phyloP scores from a whole-genome alignment of 352 stramenopile species.

The Pythium folliculosum region DNA sequence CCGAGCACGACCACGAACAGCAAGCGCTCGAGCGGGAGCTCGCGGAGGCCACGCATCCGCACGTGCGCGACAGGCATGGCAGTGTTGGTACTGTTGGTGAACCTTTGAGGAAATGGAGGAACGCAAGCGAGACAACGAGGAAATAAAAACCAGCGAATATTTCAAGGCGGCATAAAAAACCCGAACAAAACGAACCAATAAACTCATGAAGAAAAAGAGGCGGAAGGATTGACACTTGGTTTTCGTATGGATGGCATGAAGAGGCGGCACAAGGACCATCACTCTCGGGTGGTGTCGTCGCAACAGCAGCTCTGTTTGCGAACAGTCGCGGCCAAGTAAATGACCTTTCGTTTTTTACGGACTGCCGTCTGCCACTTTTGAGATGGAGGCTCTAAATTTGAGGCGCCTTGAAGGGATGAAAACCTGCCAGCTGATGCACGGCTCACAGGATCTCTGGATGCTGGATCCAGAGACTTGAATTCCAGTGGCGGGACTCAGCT shows the following conservation, averaged over 20 bases:
- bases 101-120: background rate
- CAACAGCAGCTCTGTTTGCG: background rate
- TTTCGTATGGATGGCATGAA: slow-evolving; percentile 7
- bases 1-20: slow-evolving; percentile 57
- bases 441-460: background rate
- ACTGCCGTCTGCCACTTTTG: background rate
- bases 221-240: slow-evolving; percentile 8
- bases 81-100: background rate
- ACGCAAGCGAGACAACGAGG: background rate
- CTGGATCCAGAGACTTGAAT: background rate
- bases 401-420: slow-evolving; percentile 9
- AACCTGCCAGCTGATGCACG: background rate
- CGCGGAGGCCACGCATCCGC: slow-evolving; percentile 26
- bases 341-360: slow-evolving; percentile 7
- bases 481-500: too few species aligned
- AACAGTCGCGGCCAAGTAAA: slow-evolving; percentile 13
- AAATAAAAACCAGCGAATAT: slow-evolving; percentile 10
- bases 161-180: slow-evolving; percentile 15
- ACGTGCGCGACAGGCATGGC: slow-evolving; percentile 10
- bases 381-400: too few species aligned
- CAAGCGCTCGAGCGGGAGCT: slow-evolving; percentile 46
- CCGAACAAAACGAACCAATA: background rate
- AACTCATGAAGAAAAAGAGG: slow-evolving; percentile 11
- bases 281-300: background rate
- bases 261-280: slow-evolving; percentile 9